These are phyloP conservation scores for Pleurotus citrinopileatus DNA, from an alignment of 768 basidiomycete genomes.

Conservation along the genomic window DNA sequence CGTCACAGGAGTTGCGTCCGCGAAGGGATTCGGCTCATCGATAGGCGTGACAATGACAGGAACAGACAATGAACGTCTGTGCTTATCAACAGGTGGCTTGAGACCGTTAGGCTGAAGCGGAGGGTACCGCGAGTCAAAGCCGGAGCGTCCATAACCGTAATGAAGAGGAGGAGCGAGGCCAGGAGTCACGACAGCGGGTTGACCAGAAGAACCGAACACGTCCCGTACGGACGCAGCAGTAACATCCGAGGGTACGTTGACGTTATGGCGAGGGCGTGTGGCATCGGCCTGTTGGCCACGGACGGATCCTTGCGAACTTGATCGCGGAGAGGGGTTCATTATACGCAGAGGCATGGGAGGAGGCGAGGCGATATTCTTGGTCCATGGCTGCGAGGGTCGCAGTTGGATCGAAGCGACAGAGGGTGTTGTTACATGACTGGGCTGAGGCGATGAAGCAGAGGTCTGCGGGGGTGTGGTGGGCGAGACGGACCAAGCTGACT, in stretches of 20 bases:
- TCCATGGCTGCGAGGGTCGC: conserved; percentile 26
- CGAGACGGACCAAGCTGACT: conserved; percentile 21
- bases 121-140: conserved; percentile 4
- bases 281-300: background rate
- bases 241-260: conserved; percentile 5
- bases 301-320: background rate
- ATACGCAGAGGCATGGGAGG: conserved; percentile 26
- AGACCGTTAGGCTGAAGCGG: conserved; percentile 15
- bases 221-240: conserved; percentile 2
- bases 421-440: conserved; percentile 31
- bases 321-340: conserved; percentile 1
- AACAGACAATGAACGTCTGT: conserved; percentile 17
- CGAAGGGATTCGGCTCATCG: conserved; percentile 14
- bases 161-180: conserved; percentile 36
- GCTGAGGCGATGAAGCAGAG: conserved; percentile 29
- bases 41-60: conserved; percentile 18
- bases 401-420: conserved; percentile 16
- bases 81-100: conserved; percentile 15
- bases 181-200: conserved; percentile 14
- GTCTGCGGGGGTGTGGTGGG: conserved; percentile 20
- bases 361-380: conserved; percentile 20
- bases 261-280: conserved; percentile 4
- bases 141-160: conserved; percentile 29
- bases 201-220: background rate
- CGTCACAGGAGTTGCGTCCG: conserved; percentile 36